Evolutionary conservation across 176 grass and related monocot genomes (phyloP).

Genomic region (Chloris gayana): DNA sequence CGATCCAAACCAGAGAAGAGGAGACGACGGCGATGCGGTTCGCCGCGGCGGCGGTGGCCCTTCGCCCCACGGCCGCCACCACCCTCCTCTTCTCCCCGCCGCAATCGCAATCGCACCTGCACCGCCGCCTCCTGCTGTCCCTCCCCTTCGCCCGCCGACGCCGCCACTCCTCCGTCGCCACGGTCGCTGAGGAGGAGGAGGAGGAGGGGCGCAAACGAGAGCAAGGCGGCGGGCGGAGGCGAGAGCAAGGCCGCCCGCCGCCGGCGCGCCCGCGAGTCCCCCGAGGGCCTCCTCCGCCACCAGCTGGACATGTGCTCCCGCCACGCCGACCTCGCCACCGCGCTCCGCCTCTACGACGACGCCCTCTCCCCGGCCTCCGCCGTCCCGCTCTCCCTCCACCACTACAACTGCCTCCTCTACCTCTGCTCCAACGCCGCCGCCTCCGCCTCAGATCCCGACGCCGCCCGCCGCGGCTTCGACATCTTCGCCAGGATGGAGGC

Average conservation of each 20-base stretch:
- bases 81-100: slow-evolving; percentile 31
- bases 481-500: slow-evolving; percentile 81
- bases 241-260: slow-evolving; percentile 29
- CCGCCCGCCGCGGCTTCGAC: slow-evolving; percentile 68
- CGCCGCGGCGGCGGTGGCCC: slow-evolving; percentile 13
- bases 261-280: slow-evolving; percentile 53
- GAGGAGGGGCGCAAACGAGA: background rate
- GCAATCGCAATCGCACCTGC: background rate
- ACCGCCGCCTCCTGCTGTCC: slow-evolving; percentile 1
- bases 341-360: slow-evolving; percentile 75
- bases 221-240: background rate
- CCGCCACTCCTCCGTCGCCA: slow-evolving; percentile 31
- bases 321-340: slow-evolving; percentile 56
- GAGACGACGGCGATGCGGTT: slow-evolving; percentile 15
- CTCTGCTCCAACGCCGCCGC: slow-evolving; percentile 73
- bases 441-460: slow-evolving; percentile 35
- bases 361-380: slow-evolving; percentile 42
- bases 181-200: slow-evolving; percentile 4
- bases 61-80: too few species aligned
- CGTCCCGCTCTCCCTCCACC: slow-evolving; percentile 60
- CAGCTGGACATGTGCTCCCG: slow-evolving; percentile 83
- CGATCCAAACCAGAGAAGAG: background rate
- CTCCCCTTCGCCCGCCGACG: slow-evolving; percentile 37
- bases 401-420: slow-evolving; percentile 96
- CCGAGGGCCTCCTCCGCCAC: slow-evolving; percentile 67